phyloP scores from a whole-genome alignment of 495 filamentous ascomycete genomes.

The Elaphomyces granulatus region DNA sequence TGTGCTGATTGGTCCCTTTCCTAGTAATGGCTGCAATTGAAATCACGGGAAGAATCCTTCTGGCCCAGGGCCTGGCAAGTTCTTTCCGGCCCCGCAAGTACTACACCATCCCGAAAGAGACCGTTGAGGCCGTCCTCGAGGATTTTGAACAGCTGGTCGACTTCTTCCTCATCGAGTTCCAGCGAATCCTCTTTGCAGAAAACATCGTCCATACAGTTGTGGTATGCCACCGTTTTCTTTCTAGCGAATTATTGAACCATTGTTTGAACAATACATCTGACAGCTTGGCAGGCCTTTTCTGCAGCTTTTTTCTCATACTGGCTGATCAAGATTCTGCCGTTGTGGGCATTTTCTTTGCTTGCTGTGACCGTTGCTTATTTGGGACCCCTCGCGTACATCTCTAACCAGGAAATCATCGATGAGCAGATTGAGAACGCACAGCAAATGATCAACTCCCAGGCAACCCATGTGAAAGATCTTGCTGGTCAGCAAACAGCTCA shows the following conservation, averaged over 20 bases:
- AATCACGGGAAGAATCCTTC: conserved; percentile 54
- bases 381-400: conserved; percentile 76
- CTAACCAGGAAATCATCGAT: conserved; percentile 91
- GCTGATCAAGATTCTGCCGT: conserved; percentile 82
- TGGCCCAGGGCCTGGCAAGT: conserved; percentile 66
- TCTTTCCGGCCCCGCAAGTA: conserved; percentile 85
- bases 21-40: conserved; percentile 63
- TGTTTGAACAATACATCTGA: conserved; percentile 12
- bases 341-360: conserved; percentile 82
- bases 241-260: conserved; percentile 1
- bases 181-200: conserved; percentile 90
- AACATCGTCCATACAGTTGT: conserved; percentile 67
- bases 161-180: conserved; percentile 94
- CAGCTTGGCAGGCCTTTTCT: conserved; percentile 47
- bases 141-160: conserved; percentile 87
- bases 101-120: conserved; percentile 78
- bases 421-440: conserved; percentile 56
- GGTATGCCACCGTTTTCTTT: conserved; percentile 39
- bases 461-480: conserved; percentile 62
- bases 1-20: conserved; percentile 9
- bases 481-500: conserved; percentile 69
- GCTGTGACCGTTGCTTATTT: conserved; percentile 65
- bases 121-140: conserved; percentile 62
- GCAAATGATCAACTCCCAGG: conserved; percentile 65
- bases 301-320: conserved; percentile 79